Evolutionary conservation across 371 early-diverging fungal genomes (phyloP), one percentile per base, ranked within the genome.

Genomic region (Mortierella sp.): DNA sequence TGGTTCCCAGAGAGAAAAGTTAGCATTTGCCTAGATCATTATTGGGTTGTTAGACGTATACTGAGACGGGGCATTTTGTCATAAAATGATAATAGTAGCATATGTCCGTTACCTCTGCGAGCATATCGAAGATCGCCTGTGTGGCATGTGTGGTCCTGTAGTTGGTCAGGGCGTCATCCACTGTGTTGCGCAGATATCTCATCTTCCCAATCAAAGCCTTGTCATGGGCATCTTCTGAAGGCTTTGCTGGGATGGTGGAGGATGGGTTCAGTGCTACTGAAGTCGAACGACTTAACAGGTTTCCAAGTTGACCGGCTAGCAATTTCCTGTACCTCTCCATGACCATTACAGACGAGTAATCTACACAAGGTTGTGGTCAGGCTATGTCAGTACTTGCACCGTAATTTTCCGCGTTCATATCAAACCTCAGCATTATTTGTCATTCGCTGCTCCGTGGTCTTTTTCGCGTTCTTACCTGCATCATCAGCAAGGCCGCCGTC

Each of bases 301-400:
- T 98, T 43, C 96, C 98, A 8, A 97, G 83, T 67, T 94, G 95
- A 5, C 92, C 92, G 9, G 86, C 94, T 19, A 97, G 83, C 56
- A 93, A 90, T 72, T 94, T 90, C 42, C 83, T 86, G 76, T 95
- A 94, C 31, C 94, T 81, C 54, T 75, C 85, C 19, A 78, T 56
- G 26, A 97, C 85, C 60, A 85, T 80, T 3, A 83, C 85, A 0
- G 84, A 80, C 0, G 93, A 90, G 61, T 93, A 96, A 59, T 95
- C 97, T 85, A 57, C 21, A 21, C 3, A 19, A 8, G 19, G 17
- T 9, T 21, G 14, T 14, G 11, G 11, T 44, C 14, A 8, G 31
- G 14, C 19, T 34, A 43, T 19, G 28, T 17, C 15, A 46, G 23
- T 14, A 23, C 53, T 15, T 42, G 14, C n/a, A n/a, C n/a, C n/a